A percentile compares a stretch with the other conserved stretches of the same genome.
phyloP scores from a whole-genome alignment of 192 early-diverging fungal genomes.

The Gigaspora rosea region DNA sequence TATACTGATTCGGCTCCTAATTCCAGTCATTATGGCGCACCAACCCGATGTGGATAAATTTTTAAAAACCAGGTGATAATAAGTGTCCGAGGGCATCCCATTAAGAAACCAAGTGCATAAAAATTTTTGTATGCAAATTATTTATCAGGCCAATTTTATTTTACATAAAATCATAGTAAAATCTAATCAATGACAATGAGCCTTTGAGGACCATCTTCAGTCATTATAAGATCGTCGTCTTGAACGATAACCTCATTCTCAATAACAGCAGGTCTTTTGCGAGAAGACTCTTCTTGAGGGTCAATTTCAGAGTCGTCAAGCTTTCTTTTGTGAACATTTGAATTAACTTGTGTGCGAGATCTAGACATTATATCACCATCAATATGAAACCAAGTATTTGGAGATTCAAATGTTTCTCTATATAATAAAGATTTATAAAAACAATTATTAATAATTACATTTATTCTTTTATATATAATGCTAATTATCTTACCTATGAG shows the following conservation, averaged over 20 bases:
- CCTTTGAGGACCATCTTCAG: background rate
- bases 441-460: background rate
- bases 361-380: background rate
- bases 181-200: slow-evolving; percentile 11
- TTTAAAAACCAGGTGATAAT: too few relatives aligned
- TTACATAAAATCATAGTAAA: background rate
- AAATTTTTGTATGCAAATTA: background rate
- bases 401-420: slow-evolving; percentile 22
- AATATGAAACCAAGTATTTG: slow-evolving; percentile 27
- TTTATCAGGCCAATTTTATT: background rate
- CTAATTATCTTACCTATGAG: slow-evolving; percentile 16
- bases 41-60: too few relatives aligned
- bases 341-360: too few relatives aligned
- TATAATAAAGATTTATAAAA: background rate
- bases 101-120: too few relatives aligned
- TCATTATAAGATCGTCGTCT: slow-evolving; percentile 12
- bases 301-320: slow-evolving; percentile 8
- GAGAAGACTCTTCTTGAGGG: background rate
- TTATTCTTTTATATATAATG: too few relatives aligned
- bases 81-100: too few relatives aligned
- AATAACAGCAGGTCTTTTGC: background rate
- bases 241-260: background rate
- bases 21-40: too few relatives aligned
- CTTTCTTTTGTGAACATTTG: slow-evolving; percentile 1
- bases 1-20: too few relatives aligned